These are phyloP conservation scores for Fusarium guadeloupense DNA, from an alignment of 2,329 filamentous ascomycete species.

Conservation along the genomic window DNA sequence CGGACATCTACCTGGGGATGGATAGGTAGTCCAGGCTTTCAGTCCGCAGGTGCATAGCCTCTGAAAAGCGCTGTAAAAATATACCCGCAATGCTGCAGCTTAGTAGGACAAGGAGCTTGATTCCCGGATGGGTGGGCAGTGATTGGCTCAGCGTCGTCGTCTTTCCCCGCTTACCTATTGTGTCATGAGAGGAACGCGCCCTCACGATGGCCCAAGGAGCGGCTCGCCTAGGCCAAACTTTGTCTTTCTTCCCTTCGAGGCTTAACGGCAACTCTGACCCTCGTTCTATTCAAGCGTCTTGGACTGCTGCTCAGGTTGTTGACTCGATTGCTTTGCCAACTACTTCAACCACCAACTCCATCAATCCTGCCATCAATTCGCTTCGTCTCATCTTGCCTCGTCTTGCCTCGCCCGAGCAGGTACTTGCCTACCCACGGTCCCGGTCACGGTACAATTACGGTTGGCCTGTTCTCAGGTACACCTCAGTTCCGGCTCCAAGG, in stretches of 20 bases:
- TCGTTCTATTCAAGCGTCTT: slow-evolving; percentile 15
- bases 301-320: slow-evolving; percentile 11
- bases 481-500: slow-evolving; percentile 17
- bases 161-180: slow-evolving; percentile 52
- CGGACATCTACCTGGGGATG: slow-evolving; percentile 21
- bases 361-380: slow-evolving; percentile 18
- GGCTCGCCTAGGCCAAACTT: slow-evolving; percentile 41
- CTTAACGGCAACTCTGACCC: slow-evolving; percentile 37
- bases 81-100: slow-evolving; percentile 32
- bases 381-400: background rate
- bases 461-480: slow-evolving; percentile 28
- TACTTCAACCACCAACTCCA: background rate
- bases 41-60: background rate
- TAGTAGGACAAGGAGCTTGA: slow-evolving; percentile 39
- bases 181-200: slow-evolving; percentile 50
- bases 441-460: slow-evolving; percentile 20
- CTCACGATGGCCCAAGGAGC: slow-evolving; percentile 29
- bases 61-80: slow-evolving; percentile 15
- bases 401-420: slow-evolving; percentile 14
- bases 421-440: slow-evolving; percentile 31
- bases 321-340: background rate
- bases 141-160: slow-evolving; percentile 43
- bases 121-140: slow-evolving; percentile 34
- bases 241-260: slow-evolving; percentile 38
- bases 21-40: background rate